These are phyloP conservation scores for Priceomyces carsonii DNA, from an alignment of 805 yeast species.

Conservation along the genomic window DNA sequence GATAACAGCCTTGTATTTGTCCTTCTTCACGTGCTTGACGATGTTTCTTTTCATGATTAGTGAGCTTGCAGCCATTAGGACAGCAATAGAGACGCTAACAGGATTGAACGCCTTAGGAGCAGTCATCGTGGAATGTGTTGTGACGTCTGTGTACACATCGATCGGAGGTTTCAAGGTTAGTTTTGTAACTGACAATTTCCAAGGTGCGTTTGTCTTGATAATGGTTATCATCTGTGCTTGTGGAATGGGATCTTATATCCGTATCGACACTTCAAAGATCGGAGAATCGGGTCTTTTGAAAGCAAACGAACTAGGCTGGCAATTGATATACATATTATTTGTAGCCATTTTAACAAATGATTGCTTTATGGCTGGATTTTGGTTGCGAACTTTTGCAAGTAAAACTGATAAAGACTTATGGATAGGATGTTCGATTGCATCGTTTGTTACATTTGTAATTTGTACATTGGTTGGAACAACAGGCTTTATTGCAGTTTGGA, in stretches of 20 bases:
- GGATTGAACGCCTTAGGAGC: conserved; percentile 78
- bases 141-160: conserved; percentile 83
- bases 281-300: conserved; percentile 66
- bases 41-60: conserved; percentile 85
- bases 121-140: conserved; percentile 80
- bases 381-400: conserved; percentile 94
- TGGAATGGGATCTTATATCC: conserved; percentile 74
- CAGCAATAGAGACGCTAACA: conserved; percentile 75
- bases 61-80: conserved; percentile 78
- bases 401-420: conserved; percentile 70
- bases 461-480: conserved; percentile 76
- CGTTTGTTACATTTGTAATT: conserved; percentile 61
- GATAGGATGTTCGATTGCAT: conserved; percentile 76
- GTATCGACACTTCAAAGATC: conserved; percentile 62
- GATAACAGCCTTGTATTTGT: conserved; percentile 69
- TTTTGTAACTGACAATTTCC: conserved; percentile 83
- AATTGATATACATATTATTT: conserved; percentile 76
- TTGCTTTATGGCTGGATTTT: conserved; percentile 86
- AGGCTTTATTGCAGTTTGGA: conserved; percentile 91
- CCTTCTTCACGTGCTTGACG: conserved; percentile 81
- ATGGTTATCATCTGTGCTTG: conserved; percentile 69
- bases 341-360: conserved; percentile 91
- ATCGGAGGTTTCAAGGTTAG: conserved; percentile 90
- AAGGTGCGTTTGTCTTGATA: conserved; percentile 70
- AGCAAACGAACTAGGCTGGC: conserved; percentile 81